A percentile compares a stretch with the other conserved stretches of the same genome.
Conservation (phyloP, 2,329 filamentous ascomycete genomes). For the Cladosporium sp. region DNA sequence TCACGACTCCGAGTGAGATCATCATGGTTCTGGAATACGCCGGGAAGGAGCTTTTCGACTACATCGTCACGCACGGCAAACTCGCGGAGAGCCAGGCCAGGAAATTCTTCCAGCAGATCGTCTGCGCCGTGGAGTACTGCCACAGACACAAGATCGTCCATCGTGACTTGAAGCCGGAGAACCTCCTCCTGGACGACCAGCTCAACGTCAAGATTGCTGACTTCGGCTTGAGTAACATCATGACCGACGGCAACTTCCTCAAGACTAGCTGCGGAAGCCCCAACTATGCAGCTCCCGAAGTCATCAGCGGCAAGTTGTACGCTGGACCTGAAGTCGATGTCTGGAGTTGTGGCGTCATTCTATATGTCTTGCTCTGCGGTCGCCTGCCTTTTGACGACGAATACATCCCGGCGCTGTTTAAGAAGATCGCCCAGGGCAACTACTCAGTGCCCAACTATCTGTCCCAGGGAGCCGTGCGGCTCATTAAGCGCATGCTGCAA, state of each 20-base stretch:
- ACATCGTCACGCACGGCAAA: conserved; percentile 89
- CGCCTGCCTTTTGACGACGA: conserved; percentile 93
- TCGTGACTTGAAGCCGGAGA: conserved; percentile 94
- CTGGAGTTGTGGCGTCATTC: conserved; percentile 74
- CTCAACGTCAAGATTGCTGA: conserved; percentile 99
- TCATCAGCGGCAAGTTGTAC: conserved; percentile 96
- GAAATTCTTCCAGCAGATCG: conserved; percentile 98
- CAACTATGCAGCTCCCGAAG: conserved; percentile 95
- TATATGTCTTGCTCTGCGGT: conserved; percentile 60
- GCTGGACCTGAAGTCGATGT: conserved; percentile 97
- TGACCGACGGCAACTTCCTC: conserved; percentile 98
- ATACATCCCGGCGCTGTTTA: conserved; percentile 94
- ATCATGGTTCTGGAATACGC: conserved; percentile 99
- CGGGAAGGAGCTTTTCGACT: conserved; percentile 93
- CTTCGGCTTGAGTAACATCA: conserved; percentile 97
- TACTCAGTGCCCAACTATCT: conserved; percentile 92
- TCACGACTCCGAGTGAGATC: conserved; percentile 88
- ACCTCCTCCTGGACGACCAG: conserved; percentile 86
- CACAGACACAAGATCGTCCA: conserved; percentile 99
- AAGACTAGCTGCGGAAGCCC: conserved; percentile 98
- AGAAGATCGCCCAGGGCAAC: conserved; percentile 91
- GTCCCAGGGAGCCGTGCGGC: conserved; percentile 68
- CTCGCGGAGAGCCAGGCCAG: conserved; percentile 90
- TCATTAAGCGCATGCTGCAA: conserved; percentile 91
- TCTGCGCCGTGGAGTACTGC: conserved; percentile 97